Conservation (phyloP, 2,329 filamentous ascomycete species). For the Venturia asperata region DNA sequence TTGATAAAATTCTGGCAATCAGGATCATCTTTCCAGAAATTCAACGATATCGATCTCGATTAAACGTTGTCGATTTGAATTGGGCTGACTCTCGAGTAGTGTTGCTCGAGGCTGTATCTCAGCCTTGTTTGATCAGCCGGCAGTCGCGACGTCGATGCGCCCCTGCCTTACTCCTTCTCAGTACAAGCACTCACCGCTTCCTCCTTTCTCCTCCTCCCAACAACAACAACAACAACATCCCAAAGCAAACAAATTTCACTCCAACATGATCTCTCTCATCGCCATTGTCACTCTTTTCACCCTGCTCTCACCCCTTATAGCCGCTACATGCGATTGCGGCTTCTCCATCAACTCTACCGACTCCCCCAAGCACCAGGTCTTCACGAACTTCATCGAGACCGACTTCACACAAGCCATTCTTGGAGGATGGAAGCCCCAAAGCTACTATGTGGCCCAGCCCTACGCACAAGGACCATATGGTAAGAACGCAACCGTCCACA, state of each 20-base stretch:
- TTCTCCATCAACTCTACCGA: conserved; percentile 52
- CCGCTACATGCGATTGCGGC: conserved; percentile 58
- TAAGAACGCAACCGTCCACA: conserved; percentile 52
- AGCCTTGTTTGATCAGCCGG: too few species aligned
- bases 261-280: neutral
- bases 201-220: too few species aligned
- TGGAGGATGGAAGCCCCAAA: conserved; percentile 60
- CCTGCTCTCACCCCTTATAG: neutral
- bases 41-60: too few species aligned
- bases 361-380: conserved; percentile 41
- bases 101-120: too few species aligned
- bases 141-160: too few species aligned
- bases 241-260: neutral
- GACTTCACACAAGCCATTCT: conserved; percentile 55
- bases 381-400: conserved; percentile 64
- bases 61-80: too few species aligned
- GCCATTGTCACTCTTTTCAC: neutral
- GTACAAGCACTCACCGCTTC: too few species aligned
- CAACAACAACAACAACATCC: too few species aligned
- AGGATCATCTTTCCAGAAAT: too few species aligned
- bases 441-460: conserved; percentile 57
- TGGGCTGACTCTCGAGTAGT: too few species aligned
- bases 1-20: too few species aligned
- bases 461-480: conserved; percentile 56
- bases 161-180: too few species aligned